These are phyloP conservation scores for Metarhizium album DNA, from an alignment of 2,329 filamentous ascomycete genomes.

Conservation along the genomic window DNA sequence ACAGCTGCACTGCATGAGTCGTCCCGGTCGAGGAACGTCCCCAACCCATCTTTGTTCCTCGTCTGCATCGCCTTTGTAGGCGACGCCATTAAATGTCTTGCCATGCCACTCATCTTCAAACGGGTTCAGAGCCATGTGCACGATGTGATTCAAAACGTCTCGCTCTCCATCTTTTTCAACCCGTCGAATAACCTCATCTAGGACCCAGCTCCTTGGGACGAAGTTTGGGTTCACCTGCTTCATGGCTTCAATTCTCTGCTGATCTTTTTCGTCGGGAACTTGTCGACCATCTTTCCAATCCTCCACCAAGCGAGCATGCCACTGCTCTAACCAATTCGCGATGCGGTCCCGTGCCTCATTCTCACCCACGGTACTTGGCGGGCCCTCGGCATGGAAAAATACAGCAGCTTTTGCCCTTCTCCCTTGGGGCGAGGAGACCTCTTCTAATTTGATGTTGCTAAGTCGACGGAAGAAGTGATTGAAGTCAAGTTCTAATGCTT, in stretches of 20 bases:
- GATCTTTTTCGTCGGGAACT: constrained; percentile 36
- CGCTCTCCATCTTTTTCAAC: constrained; percentile 79
- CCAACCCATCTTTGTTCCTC: constrained; percentile 78
- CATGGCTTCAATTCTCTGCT: constrained; percentile 61
- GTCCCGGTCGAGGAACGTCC: constrained; percentile 67
- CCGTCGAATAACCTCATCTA: constrained; percentile 84
- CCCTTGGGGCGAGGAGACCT: constrained; percentile 53
- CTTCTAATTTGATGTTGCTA: constrained; percentile 47
- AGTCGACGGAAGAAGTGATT: constrained; percentile 86
- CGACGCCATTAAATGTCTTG: constrained; percentile 32
- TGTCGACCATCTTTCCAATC: constrained; percentile 54
- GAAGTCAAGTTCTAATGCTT: constrained; percentile 79
- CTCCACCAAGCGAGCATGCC: constrained; percentile 59
- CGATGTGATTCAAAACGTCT: constrained; percentile 63
- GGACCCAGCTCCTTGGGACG: constrained; percentile 77
- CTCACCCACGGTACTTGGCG: constrained; percentile 47
- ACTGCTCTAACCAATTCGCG: constrained; percentile 70
- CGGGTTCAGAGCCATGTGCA: constrained; percentile 74
- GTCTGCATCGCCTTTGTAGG: constrained; percentile 47
- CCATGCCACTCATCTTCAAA: constrained; percentile 71
- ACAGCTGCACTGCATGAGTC: constrained; percentile 90
- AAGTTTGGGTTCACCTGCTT: constrained; percentile 87
- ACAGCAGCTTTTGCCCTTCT: constrained; percentile 51
- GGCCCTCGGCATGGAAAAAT: constrained; percentile 74
- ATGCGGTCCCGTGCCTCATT: constrained; percentile 56